Evolutionary conservation across 306 rosid genomes (phyloP), one percentile per base, ranked within the genome.

Genomic region (Casuarina cunninghamiana): DNA sequence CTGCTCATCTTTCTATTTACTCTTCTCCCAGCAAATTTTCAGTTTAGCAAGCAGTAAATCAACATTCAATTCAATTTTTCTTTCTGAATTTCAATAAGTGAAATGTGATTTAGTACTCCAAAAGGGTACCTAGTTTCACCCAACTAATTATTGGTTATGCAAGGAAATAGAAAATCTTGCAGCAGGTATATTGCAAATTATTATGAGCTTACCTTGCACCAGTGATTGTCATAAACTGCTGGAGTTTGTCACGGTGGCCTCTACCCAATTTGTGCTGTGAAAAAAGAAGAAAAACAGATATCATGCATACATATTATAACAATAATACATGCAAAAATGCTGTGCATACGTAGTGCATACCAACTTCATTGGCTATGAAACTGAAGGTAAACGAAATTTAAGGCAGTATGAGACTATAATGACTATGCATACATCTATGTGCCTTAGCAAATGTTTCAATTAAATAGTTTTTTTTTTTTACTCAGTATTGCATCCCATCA

Each of bases 241-340:
- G 98, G 78, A 96, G 80, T 87, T 96, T 96, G 82, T 96, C 99
- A 3, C 98, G 98, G 43, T 93, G 93, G 44, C 98, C 96, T 86
- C 98, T 90, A 49, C 94, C 97, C 82, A 91, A 81, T 75, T 93
- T 96, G 76, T 93, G 93, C 99, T 96, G 93, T 77, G 65, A 63
- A 84, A 42, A 86, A 74, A 49, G 43, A n/a, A 67, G 7, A 17
- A 42, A 62, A 39, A 19, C 42, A 16, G 3, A 62, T 26, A 39
- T 44, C 32, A 72, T n/a, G 6, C 32, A 16, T 53, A 35, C 43
- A 51, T 37, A 71, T 51, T 71, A 53, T 38, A 7, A 32, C 44
- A 37, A 6, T 8, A 71, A 51, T 32, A 16, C 1, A 3, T 13
- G 5, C 66, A n/a, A 7, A 67, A 37, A 17, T 21, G 26, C 3